Conservation (phyloP, 495 filamentous ascomycete species). For the Tuber indicum region DNA sequence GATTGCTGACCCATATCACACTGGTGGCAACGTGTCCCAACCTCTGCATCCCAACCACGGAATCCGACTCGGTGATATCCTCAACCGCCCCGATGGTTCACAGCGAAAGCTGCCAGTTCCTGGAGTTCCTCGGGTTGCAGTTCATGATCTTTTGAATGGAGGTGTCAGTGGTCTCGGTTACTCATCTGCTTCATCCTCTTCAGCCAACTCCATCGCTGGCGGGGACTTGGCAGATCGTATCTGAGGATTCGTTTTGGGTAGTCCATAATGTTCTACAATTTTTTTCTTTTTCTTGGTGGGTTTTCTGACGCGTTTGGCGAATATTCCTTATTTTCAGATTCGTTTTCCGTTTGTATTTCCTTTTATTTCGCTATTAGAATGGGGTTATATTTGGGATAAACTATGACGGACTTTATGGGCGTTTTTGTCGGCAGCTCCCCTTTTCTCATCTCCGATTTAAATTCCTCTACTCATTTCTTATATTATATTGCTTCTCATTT, state of each 20-base stretch:
- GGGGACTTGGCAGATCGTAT: constrained; percentile 40
- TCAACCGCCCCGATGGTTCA: constrained; percentile 76
- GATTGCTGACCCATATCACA: constrained; percentile 51
- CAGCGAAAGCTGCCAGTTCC: constrained; percentile 92
- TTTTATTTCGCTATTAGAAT: constrained; percentile 35
- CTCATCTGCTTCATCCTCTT: constrained; percentile 36
- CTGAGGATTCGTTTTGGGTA: constrained; percentile 26
- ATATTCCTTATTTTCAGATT: constrained; percentile 13
- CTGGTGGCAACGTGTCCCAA: constrained; percentile 42
- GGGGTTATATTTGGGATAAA: constrained; percentile 40
- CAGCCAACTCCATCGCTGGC: constrained; percentile 41
- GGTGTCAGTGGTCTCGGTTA: constrained; percentile 22
- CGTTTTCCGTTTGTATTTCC: constrained; percentile 18
- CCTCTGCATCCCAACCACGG: constrained; percentile 49
- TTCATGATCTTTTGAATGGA: constrained; percentile 69
- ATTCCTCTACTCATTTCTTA: constrained; percentile 30
- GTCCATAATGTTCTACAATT: constrained; percentile 27
- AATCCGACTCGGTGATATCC: constrained; percentile 83
- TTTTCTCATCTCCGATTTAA: constrained; percentile 28
- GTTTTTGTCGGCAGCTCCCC: constrained; percentile 36
- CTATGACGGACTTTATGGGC: constrained; percentile 39
- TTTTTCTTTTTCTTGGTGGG: neutral
- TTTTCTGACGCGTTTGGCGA: constrained; percentile 18
- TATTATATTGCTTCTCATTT: constrained; percentile 23
- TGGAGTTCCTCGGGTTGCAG: constrained; percentile 76